Evolutionary conservation across 345 rosid genomes (phyloP).

Genomic region (Eutrema yunnanense): DNA sequence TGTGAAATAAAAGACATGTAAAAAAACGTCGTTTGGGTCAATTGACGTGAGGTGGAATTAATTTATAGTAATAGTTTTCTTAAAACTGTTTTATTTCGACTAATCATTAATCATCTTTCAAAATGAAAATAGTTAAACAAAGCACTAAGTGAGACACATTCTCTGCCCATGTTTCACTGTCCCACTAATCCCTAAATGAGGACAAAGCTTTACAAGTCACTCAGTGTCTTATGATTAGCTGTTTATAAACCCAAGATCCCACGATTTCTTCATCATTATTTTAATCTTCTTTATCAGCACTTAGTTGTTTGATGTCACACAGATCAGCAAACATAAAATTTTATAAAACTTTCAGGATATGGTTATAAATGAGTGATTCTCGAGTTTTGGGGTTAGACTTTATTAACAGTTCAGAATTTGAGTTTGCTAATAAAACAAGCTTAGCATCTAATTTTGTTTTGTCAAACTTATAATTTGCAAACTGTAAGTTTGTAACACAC

Average conservation of each 20-base stretch:
- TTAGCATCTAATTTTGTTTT: not conserved
- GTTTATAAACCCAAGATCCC: slow-evolving; percentile 64
- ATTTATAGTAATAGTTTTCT: not conserved
- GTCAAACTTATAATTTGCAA: not conserved
- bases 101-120: not conserved
- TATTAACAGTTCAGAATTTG: not conserved
- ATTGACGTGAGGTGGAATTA: not conserved
- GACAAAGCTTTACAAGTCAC: slow-evolving; percentile 68
- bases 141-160: slow-evolving; percentile 45
- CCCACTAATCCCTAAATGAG: slow-evolving; percentile 48
- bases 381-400: not conserved
- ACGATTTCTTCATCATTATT: slow-evolving; percentile 37
- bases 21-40: not conserved
- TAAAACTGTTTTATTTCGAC: not conserved
- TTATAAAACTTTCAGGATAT: not conserved
- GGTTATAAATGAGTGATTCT: not conserved
- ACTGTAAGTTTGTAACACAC: not conserved
- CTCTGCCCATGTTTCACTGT: slow-evolving; percentile 77
- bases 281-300: slow-evolving; percentile 4
- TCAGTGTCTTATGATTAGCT: slow-evolving; percentile 40
- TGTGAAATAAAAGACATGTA: not conserved
- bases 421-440: not conserved
- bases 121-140: not conserved
- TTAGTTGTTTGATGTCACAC: slow-evolving; percentile 10
- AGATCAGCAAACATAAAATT: not conserved